These are phyloP conservation scores for Pestalotiopsis sp. DNA, from an alignment of 2,329 filamentous ascomycete genomes.

Conservation along the genomic window DNA sequence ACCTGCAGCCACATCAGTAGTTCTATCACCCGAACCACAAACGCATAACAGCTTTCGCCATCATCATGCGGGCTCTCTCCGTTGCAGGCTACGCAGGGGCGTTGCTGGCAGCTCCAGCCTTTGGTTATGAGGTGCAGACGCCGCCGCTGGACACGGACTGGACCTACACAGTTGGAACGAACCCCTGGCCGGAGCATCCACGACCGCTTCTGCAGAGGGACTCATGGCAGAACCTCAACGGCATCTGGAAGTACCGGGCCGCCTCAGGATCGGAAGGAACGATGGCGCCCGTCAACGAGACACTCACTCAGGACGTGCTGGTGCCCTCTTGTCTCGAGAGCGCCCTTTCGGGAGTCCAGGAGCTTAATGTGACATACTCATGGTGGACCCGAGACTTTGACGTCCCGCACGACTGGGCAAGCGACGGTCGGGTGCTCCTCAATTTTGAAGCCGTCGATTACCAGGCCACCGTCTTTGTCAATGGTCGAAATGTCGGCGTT, in stretches of 20 bases:
- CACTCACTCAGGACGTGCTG: conserved; percentile 40
- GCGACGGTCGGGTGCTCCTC: conserved; percentile 44
- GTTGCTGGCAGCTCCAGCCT: conserved; percentile 14
- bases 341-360: conserved; percentile 50
- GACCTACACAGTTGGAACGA: conserved; percentile 52
- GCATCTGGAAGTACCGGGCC: conserved; percentile 56
- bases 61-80: conserved; percentile 4
- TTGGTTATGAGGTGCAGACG: conserved; percentile 26
- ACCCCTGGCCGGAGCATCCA: conserved; percentile 60
- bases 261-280: conserved; percentile 24
- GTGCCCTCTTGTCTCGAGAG: conserved; percentile 47
- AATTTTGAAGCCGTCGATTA: conserved; percentile 64
- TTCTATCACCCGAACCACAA: neutral
- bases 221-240: conserved; percentile 58
- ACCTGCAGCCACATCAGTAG: neutral
- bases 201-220: conserved; percentile 57
- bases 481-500: conserved; percentile 51
- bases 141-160: conserved; percentile 52
- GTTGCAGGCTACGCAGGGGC: conserved; percentile 2
- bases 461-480: conserved; percentile 59
- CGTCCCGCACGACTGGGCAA: conserved; percentile 47
- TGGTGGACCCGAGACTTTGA: conserved; percentile 55
- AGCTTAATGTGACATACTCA: conserved; percentile 41
- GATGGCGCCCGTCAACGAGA: conserved; percentile 22
- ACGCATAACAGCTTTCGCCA: neutral